Evolutionary conservation across 83 land plant genomes (phyloP), one percentile per base, ranked within the genome.

Genomic region (Picea abies): DNA sequence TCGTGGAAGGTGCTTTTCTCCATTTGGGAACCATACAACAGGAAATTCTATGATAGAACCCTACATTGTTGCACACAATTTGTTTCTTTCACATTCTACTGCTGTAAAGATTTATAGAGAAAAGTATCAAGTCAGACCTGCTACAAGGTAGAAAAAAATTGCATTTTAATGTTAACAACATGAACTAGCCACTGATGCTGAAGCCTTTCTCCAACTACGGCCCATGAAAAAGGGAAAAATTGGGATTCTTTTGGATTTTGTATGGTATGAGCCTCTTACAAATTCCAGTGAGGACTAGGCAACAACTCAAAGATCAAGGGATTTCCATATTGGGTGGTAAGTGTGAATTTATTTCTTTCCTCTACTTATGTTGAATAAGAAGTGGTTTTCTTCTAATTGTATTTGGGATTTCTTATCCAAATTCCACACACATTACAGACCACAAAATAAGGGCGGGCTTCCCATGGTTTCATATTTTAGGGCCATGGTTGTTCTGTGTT

Each of bases 1-100:
- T 16, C 98, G 94, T 19, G 56, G 52, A 72, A 93, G 96, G 61
- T 93, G 96, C 82, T 92, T 95, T 4, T 76, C 87, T 47, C 80
- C 87, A 17, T 85, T 32, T 81, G 88, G 89, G 29, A 86, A 92
- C 49, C 91, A 91, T 66, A 78, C 92, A 4, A 87, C 63, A 2
- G 95, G 98, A 23, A 87, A 95, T 66, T 93, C 98, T 35, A 85
- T 88, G 17, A 92, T 87, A 6, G 98, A 93, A 81, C 99, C 98
- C n/a, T 97, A 97, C 79, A 86, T 95, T 72, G 93, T 86, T 44
- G 92, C 92, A 12, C 99, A 97, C 83, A 83, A 97, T 87, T 80
- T 89, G 80, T 90, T 97, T 14, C 82, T 97, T 5, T 82, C 93
- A 44, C 99, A 97, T 87, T 98, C 91, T 71, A 84, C 95, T 16